Conservation (phyloP, 164 flowering plant species). For the Echeveria elegans region DNA sequence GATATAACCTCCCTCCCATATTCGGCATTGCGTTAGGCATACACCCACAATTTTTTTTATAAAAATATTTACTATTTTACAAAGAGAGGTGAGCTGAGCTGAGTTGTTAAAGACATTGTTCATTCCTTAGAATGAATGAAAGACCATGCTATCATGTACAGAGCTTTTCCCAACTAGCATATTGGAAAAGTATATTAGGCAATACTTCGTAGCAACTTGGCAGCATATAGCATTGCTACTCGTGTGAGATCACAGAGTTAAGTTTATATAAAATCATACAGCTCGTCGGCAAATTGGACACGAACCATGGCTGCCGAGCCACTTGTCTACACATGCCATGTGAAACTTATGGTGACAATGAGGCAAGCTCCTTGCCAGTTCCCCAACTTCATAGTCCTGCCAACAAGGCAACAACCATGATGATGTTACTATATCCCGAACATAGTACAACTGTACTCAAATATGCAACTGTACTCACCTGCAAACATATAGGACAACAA, state of each 20-base stretch:
- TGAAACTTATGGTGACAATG: slow-evolving; percentile 50
- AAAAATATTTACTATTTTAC: too few species aligned
- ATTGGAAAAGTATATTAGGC: neutral
- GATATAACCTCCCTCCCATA: too few species aligned
- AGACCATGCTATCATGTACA: neutral
- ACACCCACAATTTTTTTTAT: too few species aligned
- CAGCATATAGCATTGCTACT: neutral
- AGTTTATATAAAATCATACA: slow-evolving; percentile 16
- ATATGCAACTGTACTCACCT: slow-evolving; percentile 25
- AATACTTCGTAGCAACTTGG: neutral
- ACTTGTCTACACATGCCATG: slow-evolving; percentile 50
- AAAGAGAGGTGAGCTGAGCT: too few species aligned
- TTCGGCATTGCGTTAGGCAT: too few species aligned
- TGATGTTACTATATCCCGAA: neutral
- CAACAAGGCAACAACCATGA: slow-evolving; percentile 11
- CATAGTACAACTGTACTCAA: too few species aligned
- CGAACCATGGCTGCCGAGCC: slow-evolving; percentile 48
- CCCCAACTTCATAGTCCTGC: slow-evolving; percentile 51
- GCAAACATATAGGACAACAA: slow-evolving; percentile 62
- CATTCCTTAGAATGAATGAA: neutral
- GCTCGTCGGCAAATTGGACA: slow-evolving; percentile 54
- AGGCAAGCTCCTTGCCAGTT: slow-evolving; percentile 47
- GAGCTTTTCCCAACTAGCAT: neutral
- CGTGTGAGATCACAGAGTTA: neutral
- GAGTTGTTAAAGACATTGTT: too few species aligned